Evolutionary conservation across 192 early-diverging fungal genomes (phyloP), one percentile per base, ranked within the genome.

Genomic region (Powellomyces hirtus): DNA sequence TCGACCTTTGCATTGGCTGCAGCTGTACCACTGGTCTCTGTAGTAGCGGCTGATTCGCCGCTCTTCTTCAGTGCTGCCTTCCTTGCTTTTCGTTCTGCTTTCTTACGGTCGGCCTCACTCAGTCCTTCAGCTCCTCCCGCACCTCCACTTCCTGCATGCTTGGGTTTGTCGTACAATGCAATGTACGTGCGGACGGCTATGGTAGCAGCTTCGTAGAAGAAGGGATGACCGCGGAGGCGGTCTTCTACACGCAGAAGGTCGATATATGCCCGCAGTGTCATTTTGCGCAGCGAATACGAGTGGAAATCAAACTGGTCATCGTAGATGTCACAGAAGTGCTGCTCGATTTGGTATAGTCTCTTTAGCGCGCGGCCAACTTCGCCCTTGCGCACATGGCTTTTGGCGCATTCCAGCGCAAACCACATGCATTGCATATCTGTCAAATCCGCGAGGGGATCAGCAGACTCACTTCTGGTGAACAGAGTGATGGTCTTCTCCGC

Each of bases 241-340:
- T 93, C 90, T 70, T 93, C 93, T 63, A 87, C 84, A n/a, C 81
- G 73, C 18, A 98, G 71, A 44, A 96, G 81, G 18, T 91, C 88
- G 8, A 93, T 73, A 66, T 98, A 98, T 10, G 93, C 81, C 35
- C 93, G 84, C 40, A 97, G 72, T 31, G 95, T 95, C 40, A 81
- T 79, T 79, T 96, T 96, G 67, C 97, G 92, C 34, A 95, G 78
- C 59, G 86, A 91, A 76, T 97, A 98, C 22, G 82, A 81, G 74
- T 98, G 97, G 84, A 97, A 98, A 76, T 98, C 97, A 59, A 95
- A 93, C 77, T 96, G 92, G 62, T 95, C 94, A 56, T 93, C 93
- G 37, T 88, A 87, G 70, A 91, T 91, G 56, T 94, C 92, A 38
- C 62, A 67, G 72, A 96, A 98, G 75, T 88, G 83, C 69, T 79